phyloP scores from a whole-genome alignment of 148 eudicot genomes.

The Agrostemma githago region DNA sequence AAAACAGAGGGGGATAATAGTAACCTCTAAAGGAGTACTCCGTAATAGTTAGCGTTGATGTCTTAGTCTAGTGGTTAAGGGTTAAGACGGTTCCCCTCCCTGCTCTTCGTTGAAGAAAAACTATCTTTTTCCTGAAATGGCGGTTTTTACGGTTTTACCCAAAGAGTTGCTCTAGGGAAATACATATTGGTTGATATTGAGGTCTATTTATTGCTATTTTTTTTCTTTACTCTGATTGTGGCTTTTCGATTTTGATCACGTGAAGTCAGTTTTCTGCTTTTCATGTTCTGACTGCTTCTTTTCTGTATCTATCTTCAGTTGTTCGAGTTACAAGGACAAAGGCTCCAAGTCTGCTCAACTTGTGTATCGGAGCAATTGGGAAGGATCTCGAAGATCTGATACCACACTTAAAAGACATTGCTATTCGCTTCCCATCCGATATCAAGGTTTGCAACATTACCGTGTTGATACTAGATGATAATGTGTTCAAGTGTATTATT shows the following conservation, averaged over 20 bases:
- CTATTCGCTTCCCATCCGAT: conserved; percentile 52
- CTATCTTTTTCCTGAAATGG: too few species aligned
- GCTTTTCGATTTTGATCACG: not conserved
- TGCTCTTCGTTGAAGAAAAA: too few species aligned
- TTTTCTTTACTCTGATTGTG: not conserved
- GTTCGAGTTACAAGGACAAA: conserved; percentile 34
- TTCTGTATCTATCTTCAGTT: conserved; percentile 23
- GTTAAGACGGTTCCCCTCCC: too few species aligned
- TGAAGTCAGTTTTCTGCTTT: not conserved
- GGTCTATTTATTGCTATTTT: too few species aligned
- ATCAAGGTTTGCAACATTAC: conserved; percentile 47
- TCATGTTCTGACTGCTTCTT: not conserved
- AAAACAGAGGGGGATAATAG: too few species aligned
- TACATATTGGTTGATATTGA: not conserved
- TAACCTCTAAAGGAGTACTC: not conserved
- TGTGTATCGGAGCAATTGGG: conserved; percentile 70
- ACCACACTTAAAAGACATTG: conserved; percentile 60
- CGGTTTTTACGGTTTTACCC: not conserved
- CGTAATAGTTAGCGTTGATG: too few species aligned
- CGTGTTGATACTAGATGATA: not conserved
- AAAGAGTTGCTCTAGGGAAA: not conserved
- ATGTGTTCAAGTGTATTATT: not conserved
- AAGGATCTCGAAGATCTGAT: conserved; percentile 77
- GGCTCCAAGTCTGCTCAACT: conserved; percentile 60
- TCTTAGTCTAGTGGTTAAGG: too few species aligned